A percentile compares a stretch with the other conserved stretches of the same genome.
phyloP scores from a whole-genome alignment of 2,329 filamentous ascomycete species.

The Zalaria sp. region DNA sequence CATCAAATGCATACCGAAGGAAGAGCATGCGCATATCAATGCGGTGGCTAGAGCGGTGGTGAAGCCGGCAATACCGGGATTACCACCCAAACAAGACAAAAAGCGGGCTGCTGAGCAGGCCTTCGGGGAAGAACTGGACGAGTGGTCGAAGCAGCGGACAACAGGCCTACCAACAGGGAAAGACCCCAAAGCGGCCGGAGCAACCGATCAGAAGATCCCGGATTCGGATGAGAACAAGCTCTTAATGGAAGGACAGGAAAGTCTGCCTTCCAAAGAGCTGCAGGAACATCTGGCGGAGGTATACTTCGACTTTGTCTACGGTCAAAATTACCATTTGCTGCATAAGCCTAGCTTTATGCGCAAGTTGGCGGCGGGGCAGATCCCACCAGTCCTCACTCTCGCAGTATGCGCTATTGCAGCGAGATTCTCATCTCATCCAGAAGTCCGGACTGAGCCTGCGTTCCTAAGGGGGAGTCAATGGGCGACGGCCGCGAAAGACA shows the following conservation, averaged over 20 bases:
- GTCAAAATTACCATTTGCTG: conserved; percentile 83
- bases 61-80: conserved; percentile 57
- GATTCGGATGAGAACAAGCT: conserved; percentile 64
- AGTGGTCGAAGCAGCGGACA: conserved; percentile 53
- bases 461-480: conserved; percentile 86
- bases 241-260: conserved; percentile 67
- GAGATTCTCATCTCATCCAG: conserved; percentile 81
- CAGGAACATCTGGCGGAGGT: conserved; percentile 89
- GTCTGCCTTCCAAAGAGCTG: conserved; percentile 69
- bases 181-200: conserved; percentile 30
- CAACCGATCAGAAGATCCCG: conserved; percentile 13
- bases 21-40: conserved; percentile 55
- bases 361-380: conserved; percentile 59
- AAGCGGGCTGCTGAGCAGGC: conserved; percentile 81
- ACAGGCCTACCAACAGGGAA: conserved; percentile 28
- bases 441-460: conserved; percentile 58
- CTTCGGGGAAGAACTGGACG: conserved; percentile 66
- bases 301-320: conserved; percentile 92
- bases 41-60: conserved; percentile 68
- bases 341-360: conserved; percentile 98
- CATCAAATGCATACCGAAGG: conserved; percentile 85
- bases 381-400: conserved; percentile 84
- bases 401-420: conserved; percentile 93
- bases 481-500: conserved; percentile 76
- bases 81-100: conserved; percentile 43